These are phyloP conservation scores for Mortierella sp. DNA, from an alignment of 371 early-diverging fungal species.

Conservation along the genomic window DNA sequence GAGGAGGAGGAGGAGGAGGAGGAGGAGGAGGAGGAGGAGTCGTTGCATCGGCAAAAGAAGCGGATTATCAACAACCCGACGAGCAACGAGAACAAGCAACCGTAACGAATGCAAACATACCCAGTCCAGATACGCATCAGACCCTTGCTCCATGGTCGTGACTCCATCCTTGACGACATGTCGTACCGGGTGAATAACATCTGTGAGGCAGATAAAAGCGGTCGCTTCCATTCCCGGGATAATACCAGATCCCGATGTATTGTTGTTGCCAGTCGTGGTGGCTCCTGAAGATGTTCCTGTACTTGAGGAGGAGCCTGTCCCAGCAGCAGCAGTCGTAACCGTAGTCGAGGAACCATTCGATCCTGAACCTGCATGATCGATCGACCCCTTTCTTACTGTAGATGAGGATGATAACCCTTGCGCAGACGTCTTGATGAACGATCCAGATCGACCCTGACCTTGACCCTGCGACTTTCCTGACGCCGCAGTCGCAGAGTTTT, in stretches of 20 bases:
- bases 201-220: constrained; percentile 51
- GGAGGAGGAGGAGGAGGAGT: too few relatives aligned
- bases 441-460: constrained; percentile 18
- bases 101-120: constrained; percentile 15
- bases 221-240: constrained; percentile 55
- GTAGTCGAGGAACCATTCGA: constrained; percentile 15
- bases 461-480: constrained; percentile 9
- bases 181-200: constrained; percentile 49
- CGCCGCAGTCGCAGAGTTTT: constrained; percentile 3
- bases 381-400: constrained; percentile 11
- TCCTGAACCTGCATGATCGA: constrained; percentile 15
- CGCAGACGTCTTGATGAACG: constrained; percentile 18
- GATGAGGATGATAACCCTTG: not conserved
- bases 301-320: too few relatives aligned
- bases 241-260: not conserved
- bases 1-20: too few relatives aligned
- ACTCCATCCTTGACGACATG: constrained; percentile 45
- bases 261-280: not conserved
- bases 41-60: not conserved
- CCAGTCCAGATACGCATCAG: constrained; percentile 55
- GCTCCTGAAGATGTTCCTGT: not conserved
- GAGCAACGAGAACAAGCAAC: too few relatives aligned
- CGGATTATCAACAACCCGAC: not conserved
- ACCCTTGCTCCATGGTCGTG: constrained; percentile 49
- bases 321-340: too few relatives aligned